Conservation (phyloP, 2,329 filamentous ascomycete species). For the Ilyonectria sp. region DNA sequence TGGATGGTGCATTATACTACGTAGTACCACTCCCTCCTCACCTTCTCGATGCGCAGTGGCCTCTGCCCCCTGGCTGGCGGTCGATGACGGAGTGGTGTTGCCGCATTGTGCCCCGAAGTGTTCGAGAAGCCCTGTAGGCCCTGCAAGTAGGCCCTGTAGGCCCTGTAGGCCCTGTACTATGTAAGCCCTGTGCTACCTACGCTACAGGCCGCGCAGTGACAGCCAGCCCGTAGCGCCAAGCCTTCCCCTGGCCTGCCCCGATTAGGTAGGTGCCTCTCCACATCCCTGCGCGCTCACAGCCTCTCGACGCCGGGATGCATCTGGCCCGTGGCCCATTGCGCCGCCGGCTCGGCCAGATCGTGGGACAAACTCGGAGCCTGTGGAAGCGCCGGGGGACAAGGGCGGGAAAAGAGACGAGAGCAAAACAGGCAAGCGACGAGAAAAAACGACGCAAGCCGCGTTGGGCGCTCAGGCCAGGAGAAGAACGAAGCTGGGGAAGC, state of each 20-base stretch:
- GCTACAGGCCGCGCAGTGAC: not conserved
- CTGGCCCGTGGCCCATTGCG: slow-evolving; percentile 28
- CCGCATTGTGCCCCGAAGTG: not conserved
- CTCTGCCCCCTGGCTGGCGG: too few species aligned
- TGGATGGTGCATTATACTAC: too few species aligned
- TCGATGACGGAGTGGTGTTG: not conserved
- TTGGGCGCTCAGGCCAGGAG: too few species aligned
- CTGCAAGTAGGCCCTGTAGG: not conserved
- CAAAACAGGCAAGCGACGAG: not conserved
- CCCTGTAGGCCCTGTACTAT: not conserved
- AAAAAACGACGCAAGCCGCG: too few species aligned
- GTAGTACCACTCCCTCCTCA: too few species aligned
- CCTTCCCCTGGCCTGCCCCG: not conserved
- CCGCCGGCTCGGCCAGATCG: slow-evolving; percentile 9
- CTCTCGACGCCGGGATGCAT: slow-evolving; percentile 3
- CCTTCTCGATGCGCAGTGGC: too few species aligned
- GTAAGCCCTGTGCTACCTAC: not conserved
- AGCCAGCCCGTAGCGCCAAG: not conserved
- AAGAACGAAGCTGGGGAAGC: not conserved
- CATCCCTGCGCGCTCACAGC: slow-evolving; percentile 1
- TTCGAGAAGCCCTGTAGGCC: not conserved
- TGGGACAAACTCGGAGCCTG: not conserved
- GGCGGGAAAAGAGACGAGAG: not conserved
- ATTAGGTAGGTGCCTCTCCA: slow-evolving; percentile 25
- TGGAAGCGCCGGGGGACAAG: not conserved